Conservation (phyloP, 352 stramenopile genomes). For the Pythium sukuiense region DNA sequence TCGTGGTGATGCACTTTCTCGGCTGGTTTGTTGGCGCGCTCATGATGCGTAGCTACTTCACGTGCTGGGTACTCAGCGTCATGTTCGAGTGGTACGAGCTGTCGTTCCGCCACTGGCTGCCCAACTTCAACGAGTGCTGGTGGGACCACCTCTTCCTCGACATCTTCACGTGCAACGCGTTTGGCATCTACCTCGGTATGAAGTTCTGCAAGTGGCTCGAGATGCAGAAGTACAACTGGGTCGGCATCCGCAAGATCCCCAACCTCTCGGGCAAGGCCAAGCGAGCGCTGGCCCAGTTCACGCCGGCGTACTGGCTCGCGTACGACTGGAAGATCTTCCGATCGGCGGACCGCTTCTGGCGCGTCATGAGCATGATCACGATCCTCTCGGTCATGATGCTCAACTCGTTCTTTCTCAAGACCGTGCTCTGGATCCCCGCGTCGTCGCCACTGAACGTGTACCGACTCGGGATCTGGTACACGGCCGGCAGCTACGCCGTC, state of each 20-base stretch:
- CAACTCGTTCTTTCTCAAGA: slow-evolving; percentile 96
- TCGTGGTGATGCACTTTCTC: slow-evolving; percentile 91
- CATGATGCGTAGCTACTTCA: slow-evolving; percentile 85
- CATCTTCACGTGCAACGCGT: slow-evolving; percentile 92
- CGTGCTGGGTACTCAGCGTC: slow-evolving; percentile 81
- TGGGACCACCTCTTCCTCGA: slow-evolving; percentile 95
- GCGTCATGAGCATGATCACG: slow-evolving; percentile 88
- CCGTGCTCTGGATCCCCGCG: slow-evolving; percentile 87
- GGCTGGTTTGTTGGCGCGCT: slow-evolving; percentile 87
- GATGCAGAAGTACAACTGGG: slow-evolving; percentile 90
- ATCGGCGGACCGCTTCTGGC: slow-evolving; percentile 89
- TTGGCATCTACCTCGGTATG: slow-evolving; percentile 90
- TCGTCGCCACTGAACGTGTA: slow-evolving; percentile 83
- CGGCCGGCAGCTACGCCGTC: slow-evolving; percentile 83
- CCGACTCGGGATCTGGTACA: slow-evolving; percentile 81
- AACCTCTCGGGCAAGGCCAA: slow-evolving; percentile 78
- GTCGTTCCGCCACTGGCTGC: slow-evolving; percentile 89
- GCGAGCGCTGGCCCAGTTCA: slow-evolving; percentile 88
- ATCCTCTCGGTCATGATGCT: slow-evolving; percentile 93
- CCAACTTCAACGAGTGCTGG: slow-evolving; percentile 96
- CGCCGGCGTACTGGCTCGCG: slow-evolving; percentile 87
- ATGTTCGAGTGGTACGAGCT: slow-evolving; percentile 89
- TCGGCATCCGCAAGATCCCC: slow-evolving; percentile 85
- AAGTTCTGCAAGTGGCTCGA: slow-evolving; percentile 86
- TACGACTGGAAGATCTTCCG: slow-evolving; percentile 94